phyloP scores from a whole-genome alignment of 75 land plant genomes.

The Selaginella moellendorffii region DNA sequence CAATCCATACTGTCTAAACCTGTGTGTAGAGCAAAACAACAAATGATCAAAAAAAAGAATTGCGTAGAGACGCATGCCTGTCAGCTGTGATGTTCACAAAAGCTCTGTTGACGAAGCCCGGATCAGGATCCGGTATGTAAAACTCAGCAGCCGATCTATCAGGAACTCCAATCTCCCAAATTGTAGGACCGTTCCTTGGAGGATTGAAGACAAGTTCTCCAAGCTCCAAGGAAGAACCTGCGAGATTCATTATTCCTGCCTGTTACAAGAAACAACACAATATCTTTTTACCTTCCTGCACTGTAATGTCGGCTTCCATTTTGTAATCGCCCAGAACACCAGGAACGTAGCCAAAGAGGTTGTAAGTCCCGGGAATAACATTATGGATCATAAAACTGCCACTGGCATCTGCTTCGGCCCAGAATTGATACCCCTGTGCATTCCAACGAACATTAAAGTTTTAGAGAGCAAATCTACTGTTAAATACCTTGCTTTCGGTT shows the following conservation, averaged over 20 bases:
- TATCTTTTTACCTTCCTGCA: constrained; percentile 19
- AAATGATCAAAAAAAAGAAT: no score
- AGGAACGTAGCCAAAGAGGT: constrained; percentile 66
- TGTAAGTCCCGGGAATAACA: constrained; percentile 43
- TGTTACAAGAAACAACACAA: no score
- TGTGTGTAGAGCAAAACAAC: neutral
- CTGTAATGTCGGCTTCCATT: constrained; percentile 22
- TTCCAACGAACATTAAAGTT: neutral
- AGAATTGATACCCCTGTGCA: constrained; percentile 73
- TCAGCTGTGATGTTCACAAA: constrained; percentile 9
- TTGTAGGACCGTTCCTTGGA: constrained; percentile 9
- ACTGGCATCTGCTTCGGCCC: constrained; percentile 36
- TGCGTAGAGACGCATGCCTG: no score
- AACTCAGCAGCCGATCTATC: constrained; percentile 9
- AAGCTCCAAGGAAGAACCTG: neutral
- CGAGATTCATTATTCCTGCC: neutral
- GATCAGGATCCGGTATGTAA: constrained; percentile 15
- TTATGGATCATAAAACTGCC: constrained; percentile 41
- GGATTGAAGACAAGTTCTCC: constrained; percentile 7
- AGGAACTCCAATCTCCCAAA: constrained; percentile 14
- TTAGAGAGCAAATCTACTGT: no score
- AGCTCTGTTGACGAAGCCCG: constrained; percentile 7
- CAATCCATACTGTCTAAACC: constrained; percentile 16
- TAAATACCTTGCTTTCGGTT: constrained; percentile 15
- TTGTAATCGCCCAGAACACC: constrained; percentile 67